phyloP scores from a whole-genome alignment of 2,329 filamentous ascomycete species.

The Aschersonia sp. region DNA sequence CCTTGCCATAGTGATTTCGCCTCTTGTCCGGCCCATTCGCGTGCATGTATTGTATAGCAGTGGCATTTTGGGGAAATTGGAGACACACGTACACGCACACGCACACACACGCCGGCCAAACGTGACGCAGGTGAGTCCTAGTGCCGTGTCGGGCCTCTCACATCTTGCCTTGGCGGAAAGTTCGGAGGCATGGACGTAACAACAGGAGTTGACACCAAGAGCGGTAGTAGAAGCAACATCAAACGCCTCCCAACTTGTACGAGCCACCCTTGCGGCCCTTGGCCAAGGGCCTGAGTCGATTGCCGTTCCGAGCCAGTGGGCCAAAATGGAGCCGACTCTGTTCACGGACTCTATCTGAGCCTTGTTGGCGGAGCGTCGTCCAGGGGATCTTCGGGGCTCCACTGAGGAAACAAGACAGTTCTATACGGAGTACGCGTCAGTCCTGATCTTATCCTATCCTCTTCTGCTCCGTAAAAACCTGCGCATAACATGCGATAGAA shows the following conservation, averaged over 20 bases:
- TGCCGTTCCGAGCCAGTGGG: not conserved
- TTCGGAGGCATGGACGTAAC: not conserved
- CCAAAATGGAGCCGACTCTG: not conserved
- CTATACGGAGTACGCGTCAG: not conserved
- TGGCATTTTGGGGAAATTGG: too few species aligned
- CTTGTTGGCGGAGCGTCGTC: not conserved
- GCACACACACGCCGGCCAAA: too few species aligned
- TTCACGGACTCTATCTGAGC: not conserved
- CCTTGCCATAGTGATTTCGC: too few species aligned
- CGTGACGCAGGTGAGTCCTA: not conserved
- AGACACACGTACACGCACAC: too few species aligned
- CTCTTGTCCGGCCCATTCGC: too few species aligned
- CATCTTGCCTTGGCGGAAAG: not conserved
- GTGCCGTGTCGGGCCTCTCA: not conserved
- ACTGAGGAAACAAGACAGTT: not conserved
- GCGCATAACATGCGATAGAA: not conserved
- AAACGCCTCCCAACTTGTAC: not conserved
- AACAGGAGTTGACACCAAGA: not conserved
- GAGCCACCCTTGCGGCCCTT: not conserved
- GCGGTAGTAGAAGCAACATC: not conserved
- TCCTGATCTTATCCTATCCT: not conserved
- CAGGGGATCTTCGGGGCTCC: not conserved
- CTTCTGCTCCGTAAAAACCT: too few species aligned
- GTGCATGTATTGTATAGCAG: too few species aligned
- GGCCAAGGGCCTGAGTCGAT: not conserved